phyloP scores from a whole-genome alignment of 768 basidiomycete species.

The Podaxis mareebaensis region DNA sequence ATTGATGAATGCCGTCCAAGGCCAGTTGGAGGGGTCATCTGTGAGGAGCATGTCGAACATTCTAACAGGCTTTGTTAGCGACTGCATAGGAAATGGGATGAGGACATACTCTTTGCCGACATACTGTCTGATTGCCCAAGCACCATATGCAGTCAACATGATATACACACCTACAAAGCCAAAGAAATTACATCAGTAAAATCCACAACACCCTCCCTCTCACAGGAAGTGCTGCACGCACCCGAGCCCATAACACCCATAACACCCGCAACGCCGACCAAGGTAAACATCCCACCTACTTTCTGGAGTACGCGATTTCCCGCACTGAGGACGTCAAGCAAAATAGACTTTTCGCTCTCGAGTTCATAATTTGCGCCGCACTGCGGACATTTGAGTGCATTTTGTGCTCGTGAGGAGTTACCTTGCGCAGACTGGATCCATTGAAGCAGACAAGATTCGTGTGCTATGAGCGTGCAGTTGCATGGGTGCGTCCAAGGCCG shows the following conservation, averaged over 20 bases:
- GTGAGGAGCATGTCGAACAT: conserved; percentile 68
- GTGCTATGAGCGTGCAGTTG: conserved; percentile 77
- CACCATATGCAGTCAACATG: conserved; percentile 67
- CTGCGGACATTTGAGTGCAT: conserved; percentile 81
- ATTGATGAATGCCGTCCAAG: conserved; percentile 73
- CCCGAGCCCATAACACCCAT: conserved; percentile 62
- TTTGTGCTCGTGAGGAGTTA: conserved; percentile 50
- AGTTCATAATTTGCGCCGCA: conserved; percentile 68
- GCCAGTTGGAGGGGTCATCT: conserved; percentile 72
- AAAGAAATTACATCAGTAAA: background rate
- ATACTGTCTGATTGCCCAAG: conserved; percentile 68
- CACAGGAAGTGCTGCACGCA: conserved; percentile 30
- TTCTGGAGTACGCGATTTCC: conserved; percentile 52
- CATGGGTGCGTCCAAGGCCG: conserved; percentile 79
- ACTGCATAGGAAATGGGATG: background rate
- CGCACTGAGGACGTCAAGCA: conserved; percentile 50
- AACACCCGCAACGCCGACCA: conserved; percentile 49
- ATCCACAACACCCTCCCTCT: too few relatives aligned
- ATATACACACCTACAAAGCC: conserved; percentile 37
- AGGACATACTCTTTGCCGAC: conserved; percentile 62
- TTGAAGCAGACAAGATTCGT: conserved; percentile 75
- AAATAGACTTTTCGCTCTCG: conserved; percentile 59
- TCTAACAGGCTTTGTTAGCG: conserved; percentile 27
- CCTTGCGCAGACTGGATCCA: conserved; percentile 78
- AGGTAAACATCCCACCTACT: conserved; percentile 52